phyloP scores from a whole-genome alignment of 2,329 filamentous ascomycete genomes.

The Arthrobotrys pseudoclavata region DNA sequence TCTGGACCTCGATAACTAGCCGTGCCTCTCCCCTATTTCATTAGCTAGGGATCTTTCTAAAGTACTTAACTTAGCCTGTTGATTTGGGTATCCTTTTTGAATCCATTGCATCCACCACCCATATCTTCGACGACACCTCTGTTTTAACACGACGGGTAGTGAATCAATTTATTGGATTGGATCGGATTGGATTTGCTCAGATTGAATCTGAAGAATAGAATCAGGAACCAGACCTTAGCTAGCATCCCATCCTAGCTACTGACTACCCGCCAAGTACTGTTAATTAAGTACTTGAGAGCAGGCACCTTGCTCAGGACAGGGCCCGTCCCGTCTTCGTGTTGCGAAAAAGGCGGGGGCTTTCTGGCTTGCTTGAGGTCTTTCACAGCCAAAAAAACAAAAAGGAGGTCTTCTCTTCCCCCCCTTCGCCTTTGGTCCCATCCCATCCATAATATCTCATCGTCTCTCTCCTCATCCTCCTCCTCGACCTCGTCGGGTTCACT shows the following conservation, averaged over 20 bases:
- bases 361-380: constrained; percentile 5
- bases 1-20: constrained; percentile 48
- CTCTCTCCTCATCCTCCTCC: constrained; percentile 20
- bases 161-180: not conserved
- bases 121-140: constrained; percentile 17
- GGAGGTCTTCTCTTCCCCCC: constrained; percentile 41
- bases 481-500: constrained; percentile 21
- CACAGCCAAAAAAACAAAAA: constrained; percentile 43
- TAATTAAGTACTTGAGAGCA: not conserved
- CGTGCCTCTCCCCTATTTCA: constrained; percentile 33
- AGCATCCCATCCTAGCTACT: not conserved
- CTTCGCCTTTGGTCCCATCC: constrained; percentile 7
- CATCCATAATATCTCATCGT: constrained; percentile 44
- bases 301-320: not conserved
- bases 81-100: not conserved
- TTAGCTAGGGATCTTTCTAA: not conserved
- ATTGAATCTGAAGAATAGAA: not conserved
- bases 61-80: not conserved
- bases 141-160: not conserved
- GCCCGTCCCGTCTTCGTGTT: constrained; percentile 2
- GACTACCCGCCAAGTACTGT: not conserved
- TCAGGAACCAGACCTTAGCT: not conserved
- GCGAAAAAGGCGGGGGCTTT: constrained; percentile 42
- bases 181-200: not conserved
- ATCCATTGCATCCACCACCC: not conserved